Conservation (phyloP, 2,329 filamentous ascomycete genomes). For the Pleomassaria siparia region DNA sequence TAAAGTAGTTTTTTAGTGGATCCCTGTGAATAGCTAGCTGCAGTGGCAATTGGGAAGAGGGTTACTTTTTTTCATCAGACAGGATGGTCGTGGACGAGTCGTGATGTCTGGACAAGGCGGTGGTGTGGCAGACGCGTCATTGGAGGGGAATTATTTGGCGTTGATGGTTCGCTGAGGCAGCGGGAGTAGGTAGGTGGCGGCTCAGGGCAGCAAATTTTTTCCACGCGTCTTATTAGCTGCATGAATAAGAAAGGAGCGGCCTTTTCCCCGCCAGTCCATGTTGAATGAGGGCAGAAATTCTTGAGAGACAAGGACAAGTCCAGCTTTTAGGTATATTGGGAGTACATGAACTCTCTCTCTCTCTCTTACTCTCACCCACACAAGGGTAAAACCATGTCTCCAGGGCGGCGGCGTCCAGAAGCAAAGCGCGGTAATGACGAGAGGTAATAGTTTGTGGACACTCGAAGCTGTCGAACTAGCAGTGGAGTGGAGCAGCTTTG, state of each 20-base stretch:
- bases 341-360: no score
- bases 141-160: constrained; percentile 1
- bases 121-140: constrained; percentile 11
- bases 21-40: no score
- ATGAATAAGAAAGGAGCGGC: constrained; percentile 1
- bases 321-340: background rate
- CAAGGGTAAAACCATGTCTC: no score
- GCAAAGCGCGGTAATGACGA: background rate
- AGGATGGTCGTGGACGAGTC: background rate
- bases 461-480: background rate
- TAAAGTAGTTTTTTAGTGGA: background rate
- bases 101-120: constrained; percentile 1
- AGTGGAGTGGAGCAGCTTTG: background rate
- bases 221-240: constrained; percentile 3
- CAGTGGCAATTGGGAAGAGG: background rate
- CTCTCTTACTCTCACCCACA: no score
- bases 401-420: no score
- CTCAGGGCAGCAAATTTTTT: background rate
- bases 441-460: no score
- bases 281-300: background rate
- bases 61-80: background rate
- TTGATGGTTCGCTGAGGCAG: constrained; percentile 2
- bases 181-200: background rate
- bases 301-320: background rate
- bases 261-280: background rate